phyloP scores from a whole-genome alignment of 2,329 filamentous ascomycete species.

The Verticillium nubilum region DNA sequence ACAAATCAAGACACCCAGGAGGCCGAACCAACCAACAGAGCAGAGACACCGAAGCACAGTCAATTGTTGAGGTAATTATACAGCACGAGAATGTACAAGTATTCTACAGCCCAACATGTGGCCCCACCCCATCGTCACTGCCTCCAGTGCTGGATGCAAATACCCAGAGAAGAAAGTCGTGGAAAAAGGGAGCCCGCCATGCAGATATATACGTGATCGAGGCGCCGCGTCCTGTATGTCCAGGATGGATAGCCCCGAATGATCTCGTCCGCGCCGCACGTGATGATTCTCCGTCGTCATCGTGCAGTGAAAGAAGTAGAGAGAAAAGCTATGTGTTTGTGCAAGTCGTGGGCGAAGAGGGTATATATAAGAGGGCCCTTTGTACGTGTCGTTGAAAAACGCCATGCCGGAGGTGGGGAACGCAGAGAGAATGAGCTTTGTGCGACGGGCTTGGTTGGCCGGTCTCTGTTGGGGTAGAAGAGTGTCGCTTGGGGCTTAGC shows the following conservation, averaged over 20 bases:
- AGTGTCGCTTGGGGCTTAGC: constrained; percentile 17
- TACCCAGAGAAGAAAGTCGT: constrained; percentile 1
- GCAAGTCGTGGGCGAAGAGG: background rate
- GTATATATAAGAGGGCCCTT: constrained; percentile 1
- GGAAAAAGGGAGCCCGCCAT: constrained; percentile 7
- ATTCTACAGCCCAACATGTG: constrained; percentile 1
- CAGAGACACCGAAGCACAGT: background rate
- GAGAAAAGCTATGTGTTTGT: background rate
- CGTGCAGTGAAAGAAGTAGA: background rate
- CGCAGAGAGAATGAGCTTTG: constrained; percentile 3
- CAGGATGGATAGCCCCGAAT: background rate
- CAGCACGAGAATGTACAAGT: constrained; percentile 27
- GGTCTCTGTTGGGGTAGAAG: constrained; percentile 2
- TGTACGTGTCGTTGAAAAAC: background rate
- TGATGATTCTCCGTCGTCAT: background rate
- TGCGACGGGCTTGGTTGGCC: constrained; percentile 2
- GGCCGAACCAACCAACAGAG: background rate
- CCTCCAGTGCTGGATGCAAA: constrained; percentile 7
- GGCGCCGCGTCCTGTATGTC: constrained; percentile 2
- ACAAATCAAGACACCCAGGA: too few relatives aligned
- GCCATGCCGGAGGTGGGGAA: background rate
- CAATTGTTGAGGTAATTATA: constrained; percentile 24
- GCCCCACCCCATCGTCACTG: constrained; percentile 1
- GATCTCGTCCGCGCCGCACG: background rate
- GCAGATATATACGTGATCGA: constrained; percentile 12